Evolutionary conservation across 495 filamentous ascomycete species (phyloP).

Genomic region (Penicillium macrosclerotiorum): DNA sequence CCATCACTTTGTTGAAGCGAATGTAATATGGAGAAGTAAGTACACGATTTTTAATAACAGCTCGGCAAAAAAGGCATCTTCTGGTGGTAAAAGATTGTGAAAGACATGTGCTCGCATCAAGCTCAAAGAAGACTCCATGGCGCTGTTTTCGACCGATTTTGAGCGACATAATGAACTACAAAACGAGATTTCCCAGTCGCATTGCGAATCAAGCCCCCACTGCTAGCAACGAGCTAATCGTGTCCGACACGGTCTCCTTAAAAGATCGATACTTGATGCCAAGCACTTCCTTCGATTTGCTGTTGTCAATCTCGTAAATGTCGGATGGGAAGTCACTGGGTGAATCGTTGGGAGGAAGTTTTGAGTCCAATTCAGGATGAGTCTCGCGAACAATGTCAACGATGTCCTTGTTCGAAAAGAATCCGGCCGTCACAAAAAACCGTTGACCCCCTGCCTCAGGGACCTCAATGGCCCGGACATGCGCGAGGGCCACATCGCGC

Average conservation of each 20-base stretch:
- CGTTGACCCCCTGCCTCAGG: conserved; percentile 65
- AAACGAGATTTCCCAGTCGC: no score
- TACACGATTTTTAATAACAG: no score
- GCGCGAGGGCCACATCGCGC: conserved; percentile 67
- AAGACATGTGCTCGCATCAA: no score
- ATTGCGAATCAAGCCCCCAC: conserved; percentile 33
- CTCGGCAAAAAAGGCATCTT: no score
- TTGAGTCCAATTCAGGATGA: conserved; percentile 61
- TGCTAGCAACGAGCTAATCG: conserved; percentile 52
- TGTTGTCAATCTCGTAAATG: conserved; percentile 52
- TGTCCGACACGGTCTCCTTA: conserved; percentile 56
- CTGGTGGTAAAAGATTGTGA: no score
- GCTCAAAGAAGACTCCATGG: no score
- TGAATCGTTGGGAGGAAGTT: conserved; percentile 53
- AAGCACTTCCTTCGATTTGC: conserved; percentile 52
- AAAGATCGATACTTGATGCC: conserved; percentile 56
- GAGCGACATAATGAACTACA: no score
- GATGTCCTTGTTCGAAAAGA: conserved; percentile 64
- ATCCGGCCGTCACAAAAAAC: conserved; percentile 66
- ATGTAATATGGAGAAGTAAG: not conserved
- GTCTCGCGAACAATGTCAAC: conserved; percentile 61
- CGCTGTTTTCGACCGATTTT: no score
- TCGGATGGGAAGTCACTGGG: conserved; percentile 35
- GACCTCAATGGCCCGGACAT: conserved; percentile 67
- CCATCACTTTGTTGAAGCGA: no score